Evolutionary conservation across 2,329 filamentous ascomycete species (phyloP).

Genomic region (Fusarium subtropicale): DNA sequence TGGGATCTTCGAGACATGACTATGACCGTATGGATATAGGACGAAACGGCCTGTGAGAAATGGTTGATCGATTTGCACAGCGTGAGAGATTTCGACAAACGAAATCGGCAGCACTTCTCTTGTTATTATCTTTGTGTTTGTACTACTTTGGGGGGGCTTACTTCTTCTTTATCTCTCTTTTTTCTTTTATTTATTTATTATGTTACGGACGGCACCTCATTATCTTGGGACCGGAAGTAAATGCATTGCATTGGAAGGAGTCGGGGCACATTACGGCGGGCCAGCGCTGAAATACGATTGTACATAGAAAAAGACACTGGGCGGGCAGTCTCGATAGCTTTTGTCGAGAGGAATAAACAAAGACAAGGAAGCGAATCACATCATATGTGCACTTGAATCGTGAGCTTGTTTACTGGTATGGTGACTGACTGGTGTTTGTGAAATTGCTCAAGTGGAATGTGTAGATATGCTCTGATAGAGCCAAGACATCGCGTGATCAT

Average conservation of each 20-base stretch:
- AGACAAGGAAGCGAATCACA: conserved; percentile 29
- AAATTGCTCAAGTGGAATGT: conserved; percentile 12
- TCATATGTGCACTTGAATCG: background rate
- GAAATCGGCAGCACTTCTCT: conserved; percentile 38
- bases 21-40: conserved; percentile 22
- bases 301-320: conserved; percentile 46
- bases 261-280: conserved; percentile 44
- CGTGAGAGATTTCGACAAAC: conserved; percentile 17
- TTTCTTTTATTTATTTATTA: conserved; percentile 12
- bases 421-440: background rate
- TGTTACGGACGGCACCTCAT: conserved; percentile 32
- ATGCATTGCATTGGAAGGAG: conserved; percentile 47
- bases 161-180: conserved; percentile 11
- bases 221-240: conserved; percentile 40
- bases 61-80: conserved; percentile 21
- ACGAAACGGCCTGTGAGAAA: conserved; percentile 21
- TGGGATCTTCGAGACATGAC: conserved; percentile 27
- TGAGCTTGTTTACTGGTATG: background rate
- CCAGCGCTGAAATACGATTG: conserved; percentile 45
- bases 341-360: conserved; percentile 25
- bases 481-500: background rate
- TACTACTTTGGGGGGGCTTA: background rate
- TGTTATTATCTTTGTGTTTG: conserved; percentile 22
- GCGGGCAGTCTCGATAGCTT: conserved; percentile 36
- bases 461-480: background rate